These are phyloP conservation scores for Lycium barbarum DNA, from an alignment of 257 asterid species.

Conservation along the genomic window DNA sequence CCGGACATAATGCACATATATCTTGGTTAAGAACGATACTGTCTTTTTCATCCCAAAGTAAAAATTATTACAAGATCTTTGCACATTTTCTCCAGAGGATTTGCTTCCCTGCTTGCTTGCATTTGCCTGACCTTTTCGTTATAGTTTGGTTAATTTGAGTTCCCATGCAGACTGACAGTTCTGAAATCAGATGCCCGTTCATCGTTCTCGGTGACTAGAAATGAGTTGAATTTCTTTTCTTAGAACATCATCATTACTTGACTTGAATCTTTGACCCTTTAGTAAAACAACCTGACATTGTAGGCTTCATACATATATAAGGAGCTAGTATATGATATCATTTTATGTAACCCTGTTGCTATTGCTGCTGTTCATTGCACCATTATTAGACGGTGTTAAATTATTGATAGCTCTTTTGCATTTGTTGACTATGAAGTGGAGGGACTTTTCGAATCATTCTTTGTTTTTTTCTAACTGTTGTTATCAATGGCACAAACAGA, in stretches of 20 bases:
- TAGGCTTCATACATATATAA: not conserved
- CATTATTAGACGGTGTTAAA: not conserved
- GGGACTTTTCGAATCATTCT: not conserved
- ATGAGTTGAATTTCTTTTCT: not conserved
- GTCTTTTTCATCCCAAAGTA: not conserved
- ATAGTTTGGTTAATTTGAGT: not conserved
- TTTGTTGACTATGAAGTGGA: not conserved
- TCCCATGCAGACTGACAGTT: not conserved
- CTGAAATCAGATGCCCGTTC: not conserved
- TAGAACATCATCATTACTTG: not conserved
- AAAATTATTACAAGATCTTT: not conserved
- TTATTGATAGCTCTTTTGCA: not conserved
- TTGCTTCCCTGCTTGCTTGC: not conserved
- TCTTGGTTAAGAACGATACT: not conserved
- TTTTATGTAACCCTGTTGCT: not conserved
- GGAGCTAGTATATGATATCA: conserved; percentile 2
- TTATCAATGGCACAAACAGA: not conserved
- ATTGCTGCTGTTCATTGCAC: not conserved
- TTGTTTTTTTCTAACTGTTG: not conserved
- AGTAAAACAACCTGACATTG: not conserved
- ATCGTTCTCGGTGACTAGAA: not conserved
- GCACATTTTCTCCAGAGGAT: not conserved
- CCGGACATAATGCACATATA: not conserved
- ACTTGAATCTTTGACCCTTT: not conserved
- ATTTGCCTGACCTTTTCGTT: not conserved